Conservation (phyloP, 2,329 filamentous ascomycete genomes). For the Colletotrichum aenigma region DNA sequence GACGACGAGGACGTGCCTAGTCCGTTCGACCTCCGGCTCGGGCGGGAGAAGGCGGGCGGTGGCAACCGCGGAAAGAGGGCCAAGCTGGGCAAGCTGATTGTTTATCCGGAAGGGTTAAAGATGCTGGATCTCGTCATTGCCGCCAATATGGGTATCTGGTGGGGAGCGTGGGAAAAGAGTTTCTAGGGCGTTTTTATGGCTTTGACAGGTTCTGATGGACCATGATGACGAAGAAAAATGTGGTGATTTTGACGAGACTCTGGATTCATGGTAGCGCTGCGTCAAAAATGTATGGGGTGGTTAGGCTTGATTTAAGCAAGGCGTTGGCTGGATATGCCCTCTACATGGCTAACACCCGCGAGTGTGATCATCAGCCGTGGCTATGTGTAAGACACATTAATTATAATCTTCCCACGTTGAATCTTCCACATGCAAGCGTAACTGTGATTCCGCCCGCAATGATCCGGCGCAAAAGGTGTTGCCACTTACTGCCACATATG, state of each 20-base stretch:
- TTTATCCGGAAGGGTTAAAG: conserved; percentile 88
- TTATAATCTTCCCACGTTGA: background rate
- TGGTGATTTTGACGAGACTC: background rate
- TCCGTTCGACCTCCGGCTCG: conserved; percentile 74
- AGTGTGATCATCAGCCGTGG: background rate
- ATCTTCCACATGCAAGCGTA: background rate
- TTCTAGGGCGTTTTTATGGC: conserved; percentile 25
- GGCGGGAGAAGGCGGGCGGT: conserved; percentile 83
- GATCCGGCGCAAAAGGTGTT: background rate
- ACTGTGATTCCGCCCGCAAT: background rate
- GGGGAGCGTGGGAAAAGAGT: conserved; percentile 78
- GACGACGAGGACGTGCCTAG: conserved; percentile 44
- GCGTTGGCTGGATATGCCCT: conserved; percentile 1
- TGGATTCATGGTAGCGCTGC: background rate
- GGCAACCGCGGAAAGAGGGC: conserved; percentile 85
- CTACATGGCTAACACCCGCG: background rate
- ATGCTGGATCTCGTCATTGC: conserved; percentile 95
- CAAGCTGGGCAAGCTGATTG: conserved; percentile 91
- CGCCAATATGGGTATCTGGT: conserved; percentile 92
- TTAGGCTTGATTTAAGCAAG: conserved; percentile 2
- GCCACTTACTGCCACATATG: background rate
- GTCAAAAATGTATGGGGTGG: background rate
- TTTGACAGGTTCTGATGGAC: background rate
- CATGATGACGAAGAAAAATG: background rate
- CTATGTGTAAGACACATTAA: background rate